Evolutionary conservation across 176 grass and related monocot species (phyloP), one percentile per base, ranked within the genome.

Genomic region (maize (Zea mays)): DNA sequence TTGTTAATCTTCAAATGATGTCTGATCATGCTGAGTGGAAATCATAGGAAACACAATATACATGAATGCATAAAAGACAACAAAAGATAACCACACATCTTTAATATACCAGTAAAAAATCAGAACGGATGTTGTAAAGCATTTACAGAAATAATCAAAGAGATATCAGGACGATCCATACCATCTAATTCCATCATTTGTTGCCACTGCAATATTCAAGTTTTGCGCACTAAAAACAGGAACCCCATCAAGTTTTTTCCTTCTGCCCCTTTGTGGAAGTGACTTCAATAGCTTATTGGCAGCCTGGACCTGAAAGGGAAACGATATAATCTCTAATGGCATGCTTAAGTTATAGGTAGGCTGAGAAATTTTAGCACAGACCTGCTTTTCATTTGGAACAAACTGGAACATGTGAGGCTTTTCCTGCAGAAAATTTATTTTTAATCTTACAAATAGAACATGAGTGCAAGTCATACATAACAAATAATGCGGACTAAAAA

Each of bases 401-500:
- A 98, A 98, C 76, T 94, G 91, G 80, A 98, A 98, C 95, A 94
- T 83, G 49, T 98, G 86, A 75, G 95, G 91, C 50, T 94, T 94
- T 90, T 94, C 95, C 95, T 98, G 87, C 83, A 89, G 86, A 83
- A 74, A 63, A 75, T 54, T 33, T 33, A 75, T 44, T 4, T 10
- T 61, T 48, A 56, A 40, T 47, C 44, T 67, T 10, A 62, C 14
- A 41, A 62, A 74, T 7, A 67, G 50, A 61, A 67, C 14, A 59
- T 15, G 41, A 61, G 72, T 73, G 36, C 40, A 68, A 9, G 61
- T 27, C 72, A 48, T 48, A 34, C 44, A 36, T 27, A 40, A 81
- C 0, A 5, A 77, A 76, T 64, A 86, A 47, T 50, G 42, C 40
- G 0, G 60, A 60, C 61, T 5, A 80, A 60, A 85, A 10, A 19